phyloP scores from a whole-genome alignment of 495 filamentous ascomycete genomes.

The Glarea lozoyensis region DNA sequence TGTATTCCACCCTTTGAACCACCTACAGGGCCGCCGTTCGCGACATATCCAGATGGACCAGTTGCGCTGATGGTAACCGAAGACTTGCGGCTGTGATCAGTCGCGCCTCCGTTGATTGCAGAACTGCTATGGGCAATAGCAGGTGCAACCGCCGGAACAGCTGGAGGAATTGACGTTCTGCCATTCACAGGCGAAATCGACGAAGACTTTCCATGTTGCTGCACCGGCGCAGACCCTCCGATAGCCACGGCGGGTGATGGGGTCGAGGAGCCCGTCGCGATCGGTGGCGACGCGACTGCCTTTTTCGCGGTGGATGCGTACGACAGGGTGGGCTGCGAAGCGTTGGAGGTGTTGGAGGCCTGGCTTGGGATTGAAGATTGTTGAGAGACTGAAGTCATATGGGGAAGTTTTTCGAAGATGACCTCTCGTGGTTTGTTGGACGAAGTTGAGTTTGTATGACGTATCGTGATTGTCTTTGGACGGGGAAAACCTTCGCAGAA shows the following conservation, averaged over 20 bases:
- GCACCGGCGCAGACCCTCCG: constrained; percentile 51
- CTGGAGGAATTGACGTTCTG: constrained; percentile 63
- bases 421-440: constrained; percentile 7
- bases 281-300: constrained; percentile 51
- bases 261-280: constrained; percentile 59
- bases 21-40: constrained; percentile 61
- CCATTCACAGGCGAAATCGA: constrained; percentile 77
- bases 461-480: constrained; percentile 11
- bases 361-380: constrained; percentile 17
- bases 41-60: constrained; percentile 56
- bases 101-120: constrained; percentile 51
- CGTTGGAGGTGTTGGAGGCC: constrained; percentile 36
- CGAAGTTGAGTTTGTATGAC: constrained; percentile 12
- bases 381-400: constrained; percentile 24
- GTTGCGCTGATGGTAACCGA: constrained; percentile 82
- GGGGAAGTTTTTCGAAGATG: constrained; percentile 15
- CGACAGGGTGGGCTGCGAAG: constrained; percentile 53
- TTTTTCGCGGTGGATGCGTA: constrained; percentile 76
- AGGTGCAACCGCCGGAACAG: constrained; percentile 48
- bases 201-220: constrained; percentile 74
- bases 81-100: constrained; percentile 67
- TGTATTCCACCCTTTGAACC: constrained; percentile 56
- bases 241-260: constrained; percentile 54
- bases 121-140: constrained; percentile 32
- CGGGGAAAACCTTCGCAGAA: constrained; percentile 15